A percentile compares a stretch with the other conserved stretches of the same genome.
Evolutionary conservation across 2,329 filamentous ascomycete genomes (phyloP).

Genomic region (Sclerotinia sclerotiorum): DNA sequence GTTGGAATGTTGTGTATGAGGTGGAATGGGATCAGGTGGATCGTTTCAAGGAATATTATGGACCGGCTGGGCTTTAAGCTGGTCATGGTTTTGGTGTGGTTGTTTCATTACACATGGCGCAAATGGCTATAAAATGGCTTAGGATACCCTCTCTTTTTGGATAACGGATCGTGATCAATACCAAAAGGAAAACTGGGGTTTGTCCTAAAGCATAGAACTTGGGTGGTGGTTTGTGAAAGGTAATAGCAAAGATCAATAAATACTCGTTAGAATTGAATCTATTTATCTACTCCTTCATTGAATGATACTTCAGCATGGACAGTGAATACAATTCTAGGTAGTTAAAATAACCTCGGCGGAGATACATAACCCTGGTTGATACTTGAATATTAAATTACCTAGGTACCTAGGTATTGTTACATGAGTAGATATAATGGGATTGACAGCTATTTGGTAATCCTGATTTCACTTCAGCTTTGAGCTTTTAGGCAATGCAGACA

Average conservation of each 20-base stretch:
- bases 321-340: too few relatives aligned
- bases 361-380: too few relatives aligned
- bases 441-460: too few relatives aligned
- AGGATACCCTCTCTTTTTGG: neutral
- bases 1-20: conserved; percentile 60
- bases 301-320: neutral
- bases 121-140: conserved; percentile 4
- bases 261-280: neutral
- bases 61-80: conserved; percentile 41
- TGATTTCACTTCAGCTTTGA: too few relatives aligned
- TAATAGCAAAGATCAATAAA: neutral
- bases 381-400: neutral
- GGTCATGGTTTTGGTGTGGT: neutral
- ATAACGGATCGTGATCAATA: conserved; percentile 10
- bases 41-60: conserved; percentile 71
- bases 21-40: conserved; percentile 53
- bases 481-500: too few relatives aligned
- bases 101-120: conserved; percentile 3
- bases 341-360: too few relatives aligned
- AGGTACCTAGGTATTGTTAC: too few relatives aligned
- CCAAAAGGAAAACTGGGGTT: neutral
- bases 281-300: neutral
- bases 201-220: neutral
- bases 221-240: neutral
- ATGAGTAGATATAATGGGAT: too few relatives aligned